Evolutionary conservation across 345 rosid genomes (phyloP), one percentile per base, ranked within the genome.

Genomic region (Salix suchowensis): DNA sequence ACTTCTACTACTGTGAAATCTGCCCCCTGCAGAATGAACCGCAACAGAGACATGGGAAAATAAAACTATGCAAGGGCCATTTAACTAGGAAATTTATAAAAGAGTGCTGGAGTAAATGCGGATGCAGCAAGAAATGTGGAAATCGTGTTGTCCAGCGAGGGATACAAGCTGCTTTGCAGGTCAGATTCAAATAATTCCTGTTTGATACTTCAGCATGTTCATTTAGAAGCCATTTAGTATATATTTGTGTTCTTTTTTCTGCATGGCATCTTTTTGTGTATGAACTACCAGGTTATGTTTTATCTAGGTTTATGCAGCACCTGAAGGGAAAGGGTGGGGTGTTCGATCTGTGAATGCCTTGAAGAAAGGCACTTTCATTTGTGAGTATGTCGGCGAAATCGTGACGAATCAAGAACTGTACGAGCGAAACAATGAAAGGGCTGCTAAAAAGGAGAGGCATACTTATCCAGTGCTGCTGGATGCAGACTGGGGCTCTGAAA

Each of bases 401-500:
- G 74, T 79, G 74, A 79, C 74, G 11, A 61, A 74, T 26, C 68
- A 55, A 26, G 78, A 79, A 60, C 74, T 79, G 42, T 44, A 74
- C 46, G 66, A 79, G 5, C 65, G 71, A 36, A 77, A 77, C 54
- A 58, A 30, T 60, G 70, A 76, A 32, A 76, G 80, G 30, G 72
- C 65, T 65, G 48, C 73, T 39, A 72, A 26, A 52, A 42, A 75
- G 36, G 76, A 80, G 75, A 76, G 36, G 60, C 83, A 80, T 67
- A 75, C 79, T 3, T 75, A 80, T 34, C 79, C 79, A 14, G 79
- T 80, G 30, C 83, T 75, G 4, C 64, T 75, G 40, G 83, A 75
- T 71, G 76, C 83, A 26, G 83, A 80, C 32, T 75, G 79, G 83
- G 83, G 83, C 24, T 80, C 83, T 11, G 83, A 80, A 68, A 74